Conservation (phyloP, 768 basidiomycete genomes). For the Serpula lacrymans region DNA sequence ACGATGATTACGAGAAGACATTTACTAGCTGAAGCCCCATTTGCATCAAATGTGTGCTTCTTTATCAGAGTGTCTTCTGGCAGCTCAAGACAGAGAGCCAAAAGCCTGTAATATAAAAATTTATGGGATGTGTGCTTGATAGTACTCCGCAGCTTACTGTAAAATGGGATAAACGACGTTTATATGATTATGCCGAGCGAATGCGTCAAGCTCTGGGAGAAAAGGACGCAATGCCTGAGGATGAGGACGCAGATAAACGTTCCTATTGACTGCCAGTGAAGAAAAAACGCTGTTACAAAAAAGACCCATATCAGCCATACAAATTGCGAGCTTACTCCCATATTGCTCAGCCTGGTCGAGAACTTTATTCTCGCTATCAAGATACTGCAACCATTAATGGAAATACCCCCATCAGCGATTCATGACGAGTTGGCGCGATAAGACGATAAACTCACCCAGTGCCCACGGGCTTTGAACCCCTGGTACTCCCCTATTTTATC, state of each 20-base stretch:
- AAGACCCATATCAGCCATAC: background rate
- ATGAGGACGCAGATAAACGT: slow-evolving; percentile 31
- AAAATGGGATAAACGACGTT: slow-evolving; percentile 35
- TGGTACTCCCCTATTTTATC: slow-evolving; percentile 41
- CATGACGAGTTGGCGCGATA: background rate
- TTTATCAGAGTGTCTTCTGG: slow-evolving; percentile 43
- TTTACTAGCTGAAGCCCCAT: slow-evolving; percentile 32
- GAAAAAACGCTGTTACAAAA: too few relatives aligned
- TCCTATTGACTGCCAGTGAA: slow-evolving; percentile 27
- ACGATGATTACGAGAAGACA: slow-evolving; percentile 1
- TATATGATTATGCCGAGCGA: slow-evolving; percentile 34
- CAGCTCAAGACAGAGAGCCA: slow-evolving; percentile 43
- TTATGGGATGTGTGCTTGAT: background rate
- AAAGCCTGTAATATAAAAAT: slow-evolving; percentile 22
- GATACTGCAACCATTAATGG: slow-evolving; percentile 24
- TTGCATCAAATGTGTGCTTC: slow-evolving; percentile 34
- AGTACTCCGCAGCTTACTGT: slow-evolving; percentile 18
- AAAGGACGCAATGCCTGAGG: slow-evolving; percentile 35
- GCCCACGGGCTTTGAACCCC: slow-evolving; percentile 46
- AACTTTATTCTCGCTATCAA: slow-evolving; percentile 32
- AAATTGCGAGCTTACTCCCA: slow-evolving; percentile 27
- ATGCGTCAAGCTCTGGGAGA: slow-evolving; percentile 33
- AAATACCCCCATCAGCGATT: background rate
- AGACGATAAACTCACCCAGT: slow-evolving; percentile 34
- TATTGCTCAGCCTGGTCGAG: slow-evolving; percentile 44